Conservation (phyloP, 2,329 filamentous ascomycete species). For the Hypoxylon sp. region DNA sequence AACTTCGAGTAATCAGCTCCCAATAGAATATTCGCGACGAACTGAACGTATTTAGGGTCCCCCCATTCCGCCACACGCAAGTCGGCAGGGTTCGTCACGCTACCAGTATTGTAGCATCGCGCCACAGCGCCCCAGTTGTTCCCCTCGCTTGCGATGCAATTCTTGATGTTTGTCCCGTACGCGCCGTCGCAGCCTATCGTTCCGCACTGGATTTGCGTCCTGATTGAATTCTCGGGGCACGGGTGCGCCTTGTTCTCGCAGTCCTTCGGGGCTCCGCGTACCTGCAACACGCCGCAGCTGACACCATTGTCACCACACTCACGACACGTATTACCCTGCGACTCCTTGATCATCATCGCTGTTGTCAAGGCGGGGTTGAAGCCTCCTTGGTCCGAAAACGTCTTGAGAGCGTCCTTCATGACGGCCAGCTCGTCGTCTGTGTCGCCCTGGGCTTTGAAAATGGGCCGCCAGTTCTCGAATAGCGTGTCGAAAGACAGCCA, state of each 20-base stretch:
- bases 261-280: conserved; percentile 14
- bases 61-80: conserved; percentile 12
- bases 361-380: conserved; percentile 21
- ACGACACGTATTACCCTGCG: conserved; percentile 21
- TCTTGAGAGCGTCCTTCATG: conserved; percentile 15
- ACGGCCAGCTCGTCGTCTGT: conserved; percentile 13
- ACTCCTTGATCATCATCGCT: conserved; percentile 31
- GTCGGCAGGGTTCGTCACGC: conserved; percentile 11
- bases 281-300: conserved; percentile 30
- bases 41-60: conserved; percentile 19
- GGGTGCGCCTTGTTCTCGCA: conserved; percentile 25
- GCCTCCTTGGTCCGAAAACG: conserved; percentile 14
- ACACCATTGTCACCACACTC: conserved; percentile 21
- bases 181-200: conserved; percentile 16
- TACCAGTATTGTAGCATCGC: conserved; percentile 32
- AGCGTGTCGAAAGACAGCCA: conserved; percentile 28
- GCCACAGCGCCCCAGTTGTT: conserved; percentile 19
- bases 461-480: conserved; percentile 17
- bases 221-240: conserved; percentile 15
- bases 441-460: conserved; percentile 16
- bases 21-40: conserved; percentile 27
- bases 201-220: conserved; percentile 22
- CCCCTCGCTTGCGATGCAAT: conserved; percentile 10
- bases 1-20: conserved; percentile 17
- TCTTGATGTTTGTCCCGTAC: conserved; percentile 24